Evolutionary conservation across 352 stramenopile species (phyloP).

Genomic region (Phytophthora cryptogea): DNA sequence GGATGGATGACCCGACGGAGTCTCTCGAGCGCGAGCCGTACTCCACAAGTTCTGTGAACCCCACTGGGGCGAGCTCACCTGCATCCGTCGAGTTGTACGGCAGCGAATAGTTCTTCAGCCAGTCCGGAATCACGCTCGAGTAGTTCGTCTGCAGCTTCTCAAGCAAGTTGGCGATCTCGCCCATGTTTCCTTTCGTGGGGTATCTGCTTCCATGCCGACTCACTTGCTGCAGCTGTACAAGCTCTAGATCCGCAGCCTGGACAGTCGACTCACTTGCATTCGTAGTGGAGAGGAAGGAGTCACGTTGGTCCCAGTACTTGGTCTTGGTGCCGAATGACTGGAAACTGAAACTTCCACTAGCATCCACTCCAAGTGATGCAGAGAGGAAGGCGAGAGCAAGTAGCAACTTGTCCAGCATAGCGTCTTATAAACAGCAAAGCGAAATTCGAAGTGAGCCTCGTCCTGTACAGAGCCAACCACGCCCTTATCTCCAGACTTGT

Average conservation of each 20-base stretch:
- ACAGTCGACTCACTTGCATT: slow-evolving; percentile 12
- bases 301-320: slow-evolving; percentile 56
- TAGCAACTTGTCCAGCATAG: slow-evolving; percentile 15
- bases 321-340: slow-evolving; percentile 57
- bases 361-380: background rate
- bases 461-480: too few relatives aligned
- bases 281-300: slow-evolving; percentile 10
- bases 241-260: slow-evolving; percentile 36
- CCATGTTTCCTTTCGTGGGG: slow-evolving; percentile 54
- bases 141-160: slow-evolving; percentile 48
- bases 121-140: slow-evolving; percentile 39
- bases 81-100: slow-evolving; percentile 54
- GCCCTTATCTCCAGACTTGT: too few relatives aligned
- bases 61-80: slow-evolving; percentile 40
- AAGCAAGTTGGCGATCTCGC: slow-evolving; percentile 50
- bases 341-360: slow-evolving; percentile 7
- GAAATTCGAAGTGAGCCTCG: slow-evolving; percentile 9
- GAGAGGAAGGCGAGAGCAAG: slow-evolving; percentile 1
- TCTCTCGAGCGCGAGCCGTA: slow-evolving; percentile 42
- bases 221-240: slow-evolving; percentile 63
- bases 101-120: slow-evolving; percentile 67
- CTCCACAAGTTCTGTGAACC: slow-evolving; percentile 36
- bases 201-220: slow-evolving; percentile 63
- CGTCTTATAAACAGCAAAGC: background rate
- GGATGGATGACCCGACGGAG: slow-evolving; percentile 13